A percentile compares a stretch with the other conserved stretches of the same genome.
Evolutionary conservation across 2,329 filamentous ascomycete species (phyloP).

Genomic region (Plectosphaerella plurivora): DNA sequence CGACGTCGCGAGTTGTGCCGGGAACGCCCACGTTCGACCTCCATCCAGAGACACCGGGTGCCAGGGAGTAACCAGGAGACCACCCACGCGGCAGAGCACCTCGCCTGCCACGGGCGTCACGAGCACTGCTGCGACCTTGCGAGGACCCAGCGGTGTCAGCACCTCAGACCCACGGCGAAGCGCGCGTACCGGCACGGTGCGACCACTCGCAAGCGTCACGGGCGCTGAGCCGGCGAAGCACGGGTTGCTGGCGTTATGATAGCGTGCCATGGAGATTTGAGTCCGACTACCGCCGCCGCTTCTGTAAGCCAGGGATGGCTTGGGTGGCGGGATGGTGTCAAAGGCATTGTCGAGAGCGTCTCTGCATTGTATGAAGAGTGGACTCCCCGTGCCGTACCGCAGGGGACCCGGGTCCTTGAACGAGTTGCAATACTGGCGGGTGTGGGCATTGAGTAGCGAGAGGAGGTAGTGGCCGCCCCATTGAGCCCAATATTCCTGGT

Average conservation of each 20-base stretch:
- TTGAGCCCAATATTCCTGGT: slow-evolving; percentile 30
- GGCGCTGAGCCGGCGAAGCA: slow-evolving; percentile 50
- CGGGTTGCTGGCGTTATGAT: slow-evolving; percentile 33
- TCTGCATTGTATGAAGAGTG: slow-evolving; percentile 47
- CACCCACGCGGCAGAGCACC: slow-evolving; percentile 39
- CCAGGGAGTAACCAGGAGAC: slow-evolving; percentile 53
- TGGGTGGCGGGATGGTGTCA: slow-evolving; percentile 39
- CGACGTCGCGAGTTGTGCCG: slow-evolving; percentile 27
- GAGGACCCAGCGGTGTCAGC: slow-evolving; percentile 43
- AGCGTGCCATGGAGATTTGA: slow-evolving; percentile 34
- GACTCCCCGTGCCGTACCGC: slow-evolving; percentile 44
- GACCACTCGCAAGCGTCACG: slow-evolving; percentile 39
- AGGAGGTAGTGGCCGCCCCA: slow-evolving; percentile 58
- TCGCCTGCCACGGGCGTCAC: slow-evolving; percentile 37
- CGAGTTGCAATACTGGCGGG: slow-evolving; percentile 53
- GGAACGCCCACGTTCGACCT: slow-evolving; percentile 40
- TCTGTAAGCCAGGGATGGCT: slow-evolving; percentile 23
- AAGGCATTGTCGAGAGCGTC: slow-evolving; percentile 45
- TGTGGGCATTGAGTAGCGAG: slow-evolving; percentile 51
- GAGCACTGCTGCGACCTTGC: slow-evolving; percentile 46
- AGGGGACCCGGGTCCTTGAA: slow-evolving; percentile 59
- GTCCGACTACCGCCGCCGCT: not conserved
- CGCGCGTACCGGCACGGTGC: slow-evolving; percentile 31
- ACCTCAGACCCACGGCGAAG: slow-evolving; percentile 43
- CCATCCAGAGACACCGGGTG: slow-evolving; percentile 45